Conservation (phyloP, 1,139 yeast genomes). For the Yamadazyma membranifaciens region DNA sequence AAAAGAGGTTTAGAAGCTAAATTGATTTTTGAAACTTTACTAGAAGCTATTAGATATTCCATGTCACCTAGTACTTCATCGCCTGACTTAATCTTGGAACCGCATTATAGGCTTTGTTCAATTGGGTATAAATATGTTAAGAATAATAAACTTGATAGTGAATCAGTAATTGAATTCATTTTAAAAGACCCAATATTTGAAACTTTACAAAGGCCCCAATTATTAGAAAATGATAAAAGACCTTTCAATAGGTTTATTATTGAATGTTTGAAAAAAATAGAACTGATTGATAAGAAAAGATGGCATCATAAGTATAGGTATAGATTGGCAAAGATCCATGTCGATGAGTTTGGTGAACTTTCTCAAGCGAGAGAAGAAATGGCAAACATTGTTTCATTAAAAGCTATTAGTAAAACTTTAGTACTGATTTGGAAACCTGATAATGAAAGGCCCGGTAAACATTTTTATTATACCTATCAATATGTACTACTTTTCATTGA, state of each 20-base stretch:
- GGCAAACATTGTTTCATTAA: conserved; percentile 60
- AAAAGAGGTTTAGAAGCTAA: conserved; percentile 37
- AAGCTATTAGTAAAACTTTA: conserved; percentile 67
- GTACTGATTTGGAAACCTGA: conserved; percentile 94
- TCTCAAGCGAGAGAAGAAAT: conserved; percentile 63
- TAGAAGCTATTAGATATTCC: conserved; percentile 25
- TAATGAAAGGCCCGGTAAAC: conserved; percentile 88
- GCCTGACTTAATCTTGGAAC: conserved; percentile 56
- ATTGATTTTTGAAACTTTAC: conserved; percentile 36
- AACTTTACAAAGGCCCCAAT: conserved; percentile 4
- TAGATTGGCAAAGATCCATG: conserved; percentile 64
- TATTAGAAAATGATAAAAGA: conserved; percentile 17
- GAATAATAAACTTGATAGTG: conserved; percentile 27
- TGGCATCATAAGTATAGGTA: conserved; percentile 92
- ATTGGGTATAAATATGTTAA: conserved; percentile 56
- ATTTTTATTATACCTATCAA: conserved; percentile 72
- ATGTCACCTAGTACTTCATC: conserved; percentile 20
- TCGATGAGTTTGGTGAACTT: conserved; percentile 52
- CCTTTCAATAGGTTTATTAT: conserved; percentile 24
- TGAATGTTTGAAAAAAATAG: conserved; percentile 33
- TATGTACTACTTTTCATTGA: conserved; percentile 67
- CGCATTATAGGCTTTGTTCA: conserved; percentile 67
- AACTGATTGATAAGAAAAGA: conserved; percentile 68
- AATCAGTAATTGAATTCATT: conserved; percentile 39
- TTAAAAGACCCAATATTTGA: conserved; percentile 24